A percentile compares a stretch with the other conserved stretches of the same genome.
Evolutionary conservation across 2,329 filamentous ascomycete species (phyloP).

Genomic region (Ophiostoma triangulosporum): DNA sequence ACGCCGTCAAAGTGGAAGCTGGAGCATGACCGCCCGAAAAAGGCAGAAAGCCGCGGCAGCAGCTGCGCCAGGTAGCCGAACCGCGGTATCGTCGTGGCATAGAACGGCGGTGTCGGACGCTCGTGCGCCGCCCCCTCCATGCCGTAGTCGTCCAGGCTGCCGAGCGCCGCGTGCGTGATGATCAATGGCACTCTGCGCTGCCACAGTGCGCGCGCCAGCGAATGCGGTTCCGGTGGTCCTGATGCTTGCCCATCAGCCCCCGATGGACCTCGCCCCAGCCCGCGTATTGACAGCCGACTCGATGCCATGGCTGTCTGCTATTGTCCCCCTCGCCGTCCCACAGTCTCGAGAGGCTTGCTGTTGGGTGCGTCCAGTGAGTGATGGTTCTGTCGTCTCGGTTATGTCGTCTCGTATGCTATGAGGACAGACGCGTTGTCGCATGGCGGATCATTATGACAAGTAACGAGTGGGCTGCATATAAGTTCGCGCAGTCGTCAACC

Average conservation of each 20-base stretch:
- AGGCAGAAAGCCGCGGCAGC: constrained; percentile 39
- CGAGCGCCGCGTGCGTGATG: constrained; percentile 34
- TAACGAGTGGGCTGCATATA: too few relatives aligned
- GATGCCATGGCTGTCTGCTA: background rate
- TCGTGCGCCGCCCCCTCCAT: background rate
- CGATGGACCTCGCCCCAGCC: background rate
- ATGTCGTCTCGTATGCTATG: background rate
- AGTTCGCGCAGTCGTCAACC: background rate
- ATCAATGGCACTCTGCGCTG: constrained; percentile 37
- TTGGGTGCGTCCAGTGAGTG: background rate
- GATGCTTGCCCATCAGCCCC: background rate
- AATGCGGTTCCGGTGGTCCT: background rate
- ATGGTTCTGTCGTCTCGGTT: background rate
- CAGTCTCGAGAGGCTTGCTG: too few relatives aligned
- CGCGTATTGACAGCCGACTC: background rate
- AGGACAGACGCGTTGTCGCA: background rate
- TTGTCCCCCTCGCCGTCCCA: too few relatives aligned
- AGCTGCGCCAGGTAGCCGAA: constrained; percentile 47
- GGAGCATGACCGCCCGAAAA: constrained; percentile 40
- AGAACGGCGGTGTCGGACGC: constrained; percentile 15
- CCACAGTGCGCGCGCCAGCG: constrained; percentile 38
- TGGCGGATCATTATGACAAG: background rate
- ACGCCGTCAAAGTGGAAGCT: constrained; percentile 46
- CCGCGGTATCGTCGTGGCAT: constrained; percentile 40
- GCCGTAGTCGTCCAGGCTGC: background rate